Evolutionary conservation across 257 asterid species (phyloP).

Genomic region (Pogostemon cablin): DNA sequence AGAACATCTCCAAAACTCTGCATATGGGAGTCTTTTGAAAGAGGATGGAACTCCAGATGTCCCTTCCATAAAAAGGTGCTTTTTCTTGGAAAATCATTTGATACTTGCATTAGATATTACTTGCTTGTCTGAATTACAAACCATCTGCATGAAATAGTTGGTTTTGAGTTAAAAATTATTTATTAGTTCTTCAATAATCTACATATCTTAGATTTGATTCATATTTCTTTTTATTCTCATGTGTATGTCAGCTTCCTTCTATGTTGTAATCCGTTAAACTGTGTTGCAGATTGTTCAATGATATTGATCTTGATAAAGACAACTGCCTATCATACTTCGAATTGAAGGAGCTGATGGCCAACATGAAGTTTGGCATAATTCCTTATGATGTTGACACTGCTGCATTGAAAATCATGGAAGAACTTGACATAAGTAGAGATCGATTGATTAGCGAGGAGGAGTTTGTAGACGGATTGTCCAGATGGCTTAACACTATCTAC

Average conservation of each 20-base stretch:
- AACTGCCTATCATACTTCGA: constrained; percentile 47
- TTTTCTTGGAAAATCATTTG: not conserved
- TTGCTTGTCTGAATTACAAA: not conserved
- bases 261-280: constrained; percentile 14
- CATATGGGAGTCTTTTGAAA: constrained; percentile 43
- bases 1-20: constrained; percentile 39
- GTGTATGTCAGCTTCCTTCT: not conserved
- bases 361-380: constrained; percentile 45
- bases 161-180: not conserved
- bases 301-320: constrained; percentile 49
- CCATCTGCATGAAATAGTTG: not conserved
- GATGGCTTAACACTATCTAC: constrained; percentile 39
- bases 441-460: constrained; percentile 49
- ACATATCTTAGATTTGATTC: not conserved
- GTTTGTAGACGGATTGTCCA: constrained; percentile 46
- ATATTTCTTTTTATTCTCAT: not conserved
- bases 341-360: constrained; percentile 41
- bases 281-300: constrained; percentile 48
- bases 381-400: constrained; percentile 41
- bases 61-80: constrained; percentile 52
- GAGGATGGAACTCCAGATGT: constrained; percentile 55
- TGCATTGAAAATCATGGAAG: constrained; percentile 52
- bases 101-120: not conserved
- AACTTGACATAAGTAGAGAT: constrained; percentile 50
- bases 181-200: not conserved